Evolutionary conservation across 2,329 filamentous ascomycete genomes (phyloP).

Genomic region (Colletotrichum eleusines): DNA sequence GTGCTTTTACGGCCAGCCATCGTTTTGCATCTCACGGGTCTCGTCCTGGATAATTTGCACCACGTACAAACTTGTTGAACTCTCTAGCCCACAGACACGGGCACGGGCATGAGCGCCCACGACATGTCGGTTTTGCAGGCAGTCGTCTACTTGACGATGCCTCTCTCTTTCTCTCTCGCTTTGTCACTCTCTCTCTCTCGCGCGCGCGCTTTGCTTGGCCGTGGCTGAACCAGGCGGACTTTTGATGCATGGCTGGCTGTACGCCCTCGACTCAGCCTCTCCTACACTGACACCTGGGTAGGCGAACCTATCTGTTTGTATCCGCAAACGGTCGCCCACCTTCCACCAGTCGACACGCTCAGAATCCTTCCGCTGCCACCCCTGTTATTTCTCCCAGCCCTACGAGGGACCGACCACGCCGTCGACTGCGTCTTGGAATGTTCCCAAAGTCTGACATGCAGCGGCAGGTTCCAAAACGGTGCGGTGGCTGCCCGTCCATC

Average conservation of each 20-base stretch:
- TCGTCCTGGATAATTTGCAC: constrained; percentile 6
- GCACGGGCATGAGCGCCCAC: constrained; percentile 1
- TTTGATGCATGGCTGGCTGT: background rate
- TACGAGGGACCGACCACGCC: constrained; percentile 33
- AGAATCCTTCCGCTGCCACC: constrained; percentile 41
- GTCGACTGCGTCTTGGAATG: constrained; percentile 19
- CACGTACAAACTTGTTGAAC: background rate
- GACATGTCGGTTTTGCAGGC: constrained; percentile 6
- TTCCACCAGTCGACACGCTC: constrained; percentile 23
- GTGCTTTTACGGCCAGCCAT: constrained; percentile 2
- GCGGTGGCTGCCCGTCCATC: constrained; percentile 17
- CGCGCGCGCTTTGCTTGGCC: background rate
- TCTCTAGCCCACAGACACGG: background rate
- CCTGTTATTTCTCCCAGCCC: constrained; percentile 38
- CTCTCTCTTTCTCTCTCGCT: background rate
- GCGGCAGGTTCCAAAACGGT: constrained; percentile 37
- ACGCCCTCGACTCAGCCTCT: background rate
- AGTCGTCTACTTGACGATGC: background rate
- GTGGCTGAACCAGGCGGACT: constrained; percentile 25
- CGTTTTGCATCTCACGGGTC: constrained; percentile 6
- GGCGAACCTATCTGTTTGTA: background rate
- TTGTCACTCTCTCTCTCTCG: background rate
- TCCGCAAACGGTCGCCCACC: background rate
- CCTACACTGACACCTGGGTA: constrained; percentile 24
- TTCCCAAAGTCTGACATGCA: constrained; percentile 39